Conservation (phyloP, 2,329 filamentous ascomycete genomes). For the Clonostachys rosea region DNA sequence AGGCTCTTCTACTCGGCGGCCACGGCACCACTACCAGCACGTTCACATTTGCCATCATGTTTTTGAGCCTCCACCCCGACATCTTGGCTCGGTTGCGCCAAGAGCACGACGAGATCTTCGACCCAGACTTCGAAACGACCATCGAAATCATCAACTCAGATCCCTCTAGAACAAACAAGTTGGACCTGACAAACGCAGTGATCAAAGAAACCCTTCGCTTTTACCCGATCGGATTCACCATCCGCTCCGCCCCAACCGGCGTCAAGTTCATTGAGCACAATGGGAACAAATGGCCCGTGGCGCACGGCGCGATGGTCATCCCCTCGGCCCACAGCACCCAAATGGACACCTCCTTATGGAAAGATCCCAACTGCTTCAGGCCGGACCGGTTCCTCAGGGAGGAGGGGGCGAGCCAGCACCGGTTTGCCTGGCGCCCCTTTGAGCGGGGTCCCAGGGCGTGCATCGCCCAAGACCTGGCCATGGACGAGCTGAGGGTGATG, state of each 20-base stretch:
- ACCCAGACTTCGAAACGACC: conserved; percentile 16
- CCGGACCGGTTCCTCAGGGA: conserved; percentile 34
- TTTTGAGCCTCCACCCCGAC: conserved; percentile 12
- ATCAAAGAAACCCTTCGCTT: conserved; percentile 50
- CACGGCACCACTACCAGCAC: conserved; percentile 12
- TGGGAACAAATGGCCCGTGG: conserved; percentile 28
- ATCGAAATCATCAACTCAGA: conserved; percentile 27
- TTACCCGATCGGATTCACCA: conserved; percentile 38
- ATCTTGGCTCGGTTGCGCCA: conserved; percentile 12
- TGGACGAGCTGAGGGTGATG: conserved; percentile 22
- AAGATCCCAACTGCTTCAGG: conserved; percentile 26
- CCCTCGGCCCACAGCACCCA: conserved; percentile 15
- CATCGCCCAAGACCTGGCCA: conserved; percentile 27
- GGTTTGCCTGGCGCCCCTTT: conserved; percentile 19
- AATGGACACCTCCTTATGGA: conserved; percentile 25
- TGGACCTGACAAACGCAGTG: conserved; percentile 47
- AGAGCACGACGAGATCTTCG: conserved; percentile 19
- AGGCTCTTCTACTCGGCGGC: conserved; percentile 13
- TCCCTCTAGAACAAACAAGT: conserved; percentile 38
- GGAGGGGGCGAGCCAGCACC: not conserved
- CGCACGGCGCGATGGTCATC: conserved; percentile 16
- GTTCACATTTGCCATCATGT: conserved; percentile 7
- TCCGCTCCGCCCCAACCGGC: conserved; percentile 22
- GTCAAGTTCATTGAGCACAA: conserved; percentile 29
- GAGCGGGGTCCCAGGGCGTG: conserved; percentile 28